Base-by-base conservation (phyloP, 2,329 filamentous ascomycete species). In the Aspergillus sp. region DNA sequence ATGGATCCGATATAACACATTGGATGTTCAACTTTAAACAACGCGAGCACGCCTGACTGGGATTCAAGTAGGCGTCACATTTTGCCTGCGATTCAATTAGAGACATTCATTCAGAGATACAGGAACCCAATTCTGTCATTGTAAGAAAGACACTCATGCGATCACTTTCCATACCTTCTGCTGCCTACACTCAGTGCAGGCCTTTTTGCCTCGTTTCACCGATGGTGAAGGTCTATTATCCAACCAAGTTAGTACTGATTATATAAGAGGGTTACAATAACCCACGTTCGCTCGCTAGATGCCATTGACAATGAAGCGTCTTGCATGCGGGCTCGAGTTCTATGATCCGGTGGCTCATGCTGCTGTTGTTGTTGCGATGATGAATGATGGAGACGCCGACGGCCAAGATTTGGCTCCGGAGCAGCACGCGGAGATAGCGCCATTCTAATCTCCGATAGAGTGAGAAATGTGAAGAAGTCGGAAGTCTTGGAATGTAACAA, bases 151-250 rank as follows among this genome's bases (percentile, higher is more conserved):
- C 5, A 23, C 5, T 23, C 19, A 15, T 23, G 41, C 10, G 23
- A 4, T 45, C 5, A 45, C 5, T 2, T 15, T 23, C 15, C 38
- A 2, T 49, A 78, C 76, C 72, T 80, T 80, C 63, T 80, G 78
- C 62, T 80, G 78, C 41, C 77, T 70, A 65, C 78, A 80, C 65
- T 78, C 75, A 2, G 77, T 79, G 60, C 77, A 80, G 5, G 77
- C 77, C 61, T 76, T 78, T 64, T 78, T 78, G 41, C 70, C 69
- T 61, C 70, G 61, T 57, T 71, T 74, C 21, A 36, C 23, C 5
- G 41, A 19, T 39, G 69, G 67, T 23, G 65, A 45, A 17, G 66
- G 59, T 28, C 68, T 69, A 54, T 28, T n/a, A 38, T 21, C 19
- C 19, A 30, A 17, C 13, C n/a, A 41, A 10, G 9, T 32, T 19